Percentiles rank a stretch among this genome's conserved stretches.
Conservation (phyloP, 2,329 filamentous ascomycete species). For the Cryoendolithus antarcticus region DNA sequence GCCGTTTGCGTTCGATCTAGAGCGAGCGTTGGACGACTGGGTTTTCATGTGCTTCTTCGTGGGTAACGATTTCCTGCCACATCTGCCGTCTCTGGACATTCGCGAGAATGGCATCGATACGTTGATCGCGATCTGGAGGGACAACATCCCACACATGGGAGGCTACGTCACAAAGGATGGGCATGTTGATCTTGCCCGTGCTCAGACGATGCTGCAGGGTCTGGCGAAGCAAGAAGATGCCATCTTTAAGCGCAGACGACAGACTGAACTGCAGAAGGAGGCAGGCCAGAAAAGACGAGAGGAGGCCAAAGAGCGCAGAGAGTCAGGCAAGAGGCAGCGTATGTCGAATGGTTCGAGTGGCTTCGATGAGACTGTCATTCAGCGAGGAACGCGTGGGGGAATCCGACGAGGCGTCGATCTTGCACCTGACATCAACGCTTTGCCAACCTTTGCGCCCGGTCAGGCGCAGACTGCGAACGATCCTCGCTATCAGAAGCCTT, state of each 20-base stretch:
- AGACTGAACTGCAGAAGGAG: conserved; percentile 72
- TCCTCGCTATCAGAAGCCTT: conserved; percentile 33
- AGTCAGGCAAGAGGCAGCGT: conserved; percentile 25
- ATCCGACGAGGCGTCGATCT: conserved; percentile 20
- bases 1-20: conserved; percentile 81
- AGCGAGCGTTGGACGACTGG: conserved; percentile 93
- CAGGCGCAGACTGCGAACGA: conserved; percentile 40
- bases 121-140: conserved; percentile 90
- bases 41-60: conserved; percentile 99
- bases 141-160: conserved; percentile 81
- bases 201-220: conserved; percentile 77
- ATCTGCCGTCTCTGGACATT: conserved; percentile 94
- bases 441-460: conserved; percentile 48
- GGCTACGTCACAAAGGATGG: conserved; percentile 96
- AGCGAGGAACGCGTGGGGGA: conserved; percentile 21
- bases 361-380: conserved; percentile 20
- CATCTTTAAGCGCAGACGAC: conserved; percentile 80
- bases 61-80: conserved; percentile 94
- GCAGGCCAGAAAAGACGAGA: conserved; percentile 69
- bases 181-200: conserved; percentile 72
- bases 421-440: conserved; percentile 26
- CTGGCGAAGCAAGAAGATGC: conserved; percentile 85
- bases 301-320: conserved; percentile 49
- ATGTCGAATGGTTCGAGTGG: conserved; percentile 18
- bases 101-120: conserved; percentile 95